These are phyloP conservation scores for Cydonia oblonga DNA, from an alignment of 331 rosid species.

Conservation along the genomic window DNA sequence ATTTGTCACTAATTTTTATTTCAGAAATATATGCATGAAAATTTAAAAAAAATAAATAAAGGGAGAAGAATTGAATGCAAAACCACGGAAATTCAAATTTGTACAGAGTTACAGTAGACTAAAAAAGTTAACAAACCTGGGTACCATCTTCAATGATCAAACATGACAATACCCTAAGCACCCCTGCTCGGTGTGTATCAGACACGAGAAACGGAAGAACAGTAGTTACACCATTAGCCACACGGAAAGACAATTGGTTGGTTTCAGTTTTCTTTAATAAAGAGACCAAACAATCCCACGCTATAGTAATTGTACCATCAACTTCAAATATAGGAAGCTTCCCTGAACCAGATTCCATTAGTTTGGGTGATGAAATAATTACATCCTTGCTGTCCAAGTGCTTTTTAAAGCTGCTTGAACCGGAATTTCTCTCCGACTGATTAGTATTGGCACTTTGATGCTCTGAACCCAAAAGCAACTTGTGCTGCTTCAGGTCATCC, in stretches of 20 bases:
- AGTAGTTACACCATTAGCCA: conserved; percentile 64
- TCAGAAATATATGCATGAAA: neutral
- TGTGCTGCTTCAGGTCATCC: conserved; percentile 89
- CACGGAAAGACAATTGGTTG: conserved; percentile 80
- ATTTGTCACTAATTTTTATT: neutral
- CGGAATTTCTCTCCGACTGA: conserved; percentile 52
- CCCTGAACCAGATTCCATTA: conserved; percentile 71
- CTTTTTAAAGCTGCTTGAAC: conserved; percentile 68
- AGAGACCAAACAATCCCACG: conserved; percentile 96
- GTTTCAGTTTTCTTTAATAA: conserved; percentile 84
- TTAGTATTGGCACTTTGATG: conserved; percentile 34
- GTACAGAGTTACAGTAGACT: neutral
- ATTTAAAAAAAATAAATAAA: neutral
- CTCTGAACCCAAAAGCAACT: conserved; percentile 54
- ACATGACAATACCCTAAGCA: conserved; percentile 79
- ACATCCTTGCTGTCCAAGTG: conserved; percentile 66
- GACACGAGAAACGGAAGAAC: conserved; percentile 84
- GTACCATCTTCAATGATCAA: conserved; percentile 75
- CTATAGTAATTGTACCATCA: conserved; percentile 66
- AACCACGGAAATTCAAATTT: neutral
- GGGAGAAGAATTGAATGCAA: neutral
- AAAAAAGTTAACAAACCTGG: conserved; percentile 51
- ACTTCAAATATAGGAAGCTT: conserved; percentile 79
- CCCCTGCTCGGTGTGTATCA: conserved; percentile 77
- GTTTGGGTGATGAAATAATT: conserved; percentile 79